Percentiles rank a stretch among this genome's conserved stretches.
These are phyloP conservation scores for Globisporangium ultimum DNA, from an alignment of 352 stramenopile genomes.

Conservation along the genomic window DNA sequence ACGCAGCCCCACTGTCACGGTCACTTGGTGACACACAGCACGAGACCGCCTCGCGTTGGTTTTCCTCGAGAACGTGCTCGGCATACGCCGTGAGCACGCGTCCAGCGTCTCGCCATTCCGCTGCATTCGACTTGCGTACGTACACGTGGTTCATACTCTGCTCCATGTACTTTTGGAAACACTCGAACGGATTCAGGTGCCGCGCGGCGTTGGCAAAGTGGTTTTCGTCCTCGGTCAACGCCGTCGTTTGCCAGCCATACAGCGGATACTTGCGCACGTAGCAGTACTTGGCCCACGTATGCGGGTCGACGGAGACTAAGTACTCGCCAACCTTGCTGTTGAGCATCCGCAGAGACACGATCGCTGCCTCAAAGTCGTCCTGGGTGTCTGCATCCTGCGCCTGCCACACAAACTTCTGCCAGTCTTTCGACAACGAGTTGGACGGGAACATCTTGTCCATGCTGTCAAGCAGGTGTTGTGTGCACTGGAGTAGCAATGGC, in stretches of 20 bases:
- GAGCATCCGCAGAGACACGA: slow-evolving; percentile 16
- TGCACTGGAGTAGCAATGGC: slow-evolving; percentile 38
- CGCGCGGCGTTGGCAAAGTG: slow-evolving; percentile 11
- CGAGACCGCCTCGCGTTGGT: slow-evolving; percentile 25
- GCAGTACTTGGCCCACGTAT: slow-evolving; percentile 38
- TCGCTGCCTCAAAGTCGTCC: slow-evolving; percentile 25
- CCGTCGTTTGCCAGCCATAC: slow-evolving; percentile 37
- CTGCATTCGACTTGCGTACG: slow-evolving; percentile 27
- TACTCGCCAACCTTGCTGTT: slow-evolving; percentile 20
- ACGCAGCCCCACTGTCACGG: slow-evolving; percentile 30
- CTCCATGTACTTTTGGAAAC: slow-evolving; percentile 49
- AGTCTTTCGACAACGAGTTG: slow-evolving; percentile 10
- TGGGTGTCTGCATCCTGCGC: slow-evolving; percentile 30
- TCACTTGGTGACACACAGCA: slow-evolving; percentile 44
- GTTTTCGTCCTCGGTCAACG: slow-evolving; percentile 18
- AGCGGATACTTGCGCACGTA: slow-evolving; percentile 29
- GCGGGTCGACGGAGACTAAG: slow-evolving; percentile 20
- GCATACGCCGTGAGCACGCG: slow-evolving; percentile 33
- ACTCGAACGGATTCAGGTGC: slow-evolving; percentile 33
- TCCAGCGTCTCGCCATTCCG: slow-evolving; percentile 19
- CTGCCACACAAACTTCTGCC: slow-evolving; percentile 21
- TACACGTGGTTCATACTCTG: slow-evolving; percentile 35
- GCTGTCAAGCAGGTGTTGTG: slow-evolving; percentile 21
- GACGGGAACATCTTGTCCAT: slow-evolving; percentile 26
- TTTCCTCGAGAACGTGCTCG: slow-evolving; percentile 23